These are phyloP conservation scores for Drechslera avenae DNA, from an alignment of 2,329 filamentous ascomycete species.

Conservation along the genomic window DNA sequence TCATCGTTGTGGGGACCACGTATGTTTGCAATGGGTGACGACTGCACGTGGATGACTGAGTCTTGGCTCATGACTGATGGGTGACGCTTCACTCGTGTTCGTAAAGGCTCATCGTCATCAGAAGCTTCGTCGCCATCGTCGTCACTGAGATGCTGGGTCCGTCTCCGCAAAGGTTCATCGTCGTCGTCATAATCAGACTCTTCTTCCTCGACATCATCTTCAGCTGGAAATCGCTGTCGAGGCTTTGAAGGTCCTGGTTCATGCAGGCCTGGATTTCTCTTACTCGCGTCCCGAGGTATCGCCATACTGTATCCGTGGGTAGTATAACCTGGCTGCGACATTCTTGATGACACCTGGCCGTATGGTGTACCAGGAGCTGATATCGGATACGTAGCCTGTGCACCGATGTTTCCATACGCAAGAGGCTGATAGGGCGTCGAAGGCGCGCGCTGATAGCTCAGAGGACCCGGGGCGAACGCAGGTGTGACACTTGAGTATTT, in stretches of 20 bases:
- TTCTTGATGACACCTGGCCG: no score
- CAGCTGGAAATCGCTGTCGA: not conserved
- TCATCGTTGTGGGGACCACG: no score
- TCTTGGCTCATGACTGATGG: conserved; percentile 8
- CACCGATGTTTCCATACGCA: not conserved
- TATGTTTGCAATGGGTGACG: not conserved
- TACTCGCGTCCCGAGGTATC: not conserved
- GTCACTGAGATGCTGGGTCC: not conserved
- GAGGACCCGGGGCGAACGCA: not conserved
- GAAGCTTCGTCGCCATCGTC: conserved; percentile 5
- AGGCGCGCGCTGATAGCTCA: conserved; percentile 2
- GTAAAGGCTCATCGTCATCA: conserved; percentile 29
- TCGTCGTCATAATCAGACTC: conserved; percentile 8
- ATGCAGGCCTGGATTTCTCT: not conserved
- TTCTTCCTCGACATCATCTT: not conserved
- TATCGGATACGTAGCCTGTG: not conserved
- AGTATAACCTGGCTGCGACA: not conserved
- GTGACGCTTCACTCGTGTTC: conserved; percentile 14
- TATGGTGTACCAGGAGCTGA: not conserved
- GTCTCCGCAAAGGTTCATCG: no score
- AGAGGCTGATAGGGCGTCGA: not conserved
- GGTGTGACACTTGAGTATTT: not conserved
- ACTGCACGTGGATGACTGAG: not conserved
- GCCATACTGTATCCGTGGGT: no score
- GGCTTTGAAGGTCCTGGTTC: no score